Evolutionary conservation across 768 basidiomycete species (phyloP).

Genomic region (Amanita thiersii): DNA sequence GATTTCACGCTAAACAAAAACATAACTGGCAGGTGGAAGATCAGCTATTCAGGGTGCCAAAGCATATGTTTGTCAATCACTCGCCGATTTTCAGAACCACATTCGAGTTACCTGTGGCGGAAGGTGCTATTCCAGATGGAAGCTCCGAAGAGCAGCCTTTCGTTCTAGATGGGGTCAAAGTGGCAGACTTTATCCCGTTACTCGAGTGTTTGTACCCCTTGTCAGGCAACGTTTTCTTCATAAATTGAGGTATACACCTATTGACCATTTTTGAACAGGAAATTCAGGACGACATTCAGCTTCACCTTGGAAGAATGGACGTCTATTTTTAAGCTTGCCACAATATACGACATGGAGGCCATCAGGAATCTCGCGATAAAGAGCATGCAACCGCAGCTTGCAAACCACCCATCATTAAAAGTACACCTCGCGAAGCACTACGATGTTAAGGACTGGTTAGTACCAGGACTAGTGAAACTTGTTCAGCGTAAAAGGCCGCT

Average conservation of each 20-base stretch:
- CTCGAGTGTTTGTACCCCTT: conserved; percentile 20
- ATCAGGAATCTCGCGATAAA: conserved; percentile 22
- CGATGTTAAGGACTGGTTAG: conserved; percentile 24
- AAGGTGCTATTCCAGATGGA: conserved; percentile 13
- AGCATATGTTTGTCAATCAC: conserved; percentile 15
- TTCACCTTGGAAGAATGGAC: conserved; percentile 24
- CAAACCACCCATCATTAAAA: conserved; percentile 18
- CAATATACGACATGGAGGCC: conserved; percentile 26
- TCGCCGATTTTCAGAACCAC: conserved; percentile 19
- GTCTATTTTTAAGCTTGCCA: conserved; percentile 28
- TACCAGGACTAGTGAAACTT: conserved; percentile 18
- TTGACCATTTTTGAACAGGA: too few species aligned
- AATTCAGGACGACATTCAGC: neutral
- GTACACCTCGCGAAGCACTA: conserved; percentile 24
- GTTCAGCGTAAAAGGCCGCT: conserved; percentile 17
- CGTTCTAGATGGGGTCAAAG: conserved; percentile 15
- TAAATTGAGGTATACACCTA: too few species aligned
- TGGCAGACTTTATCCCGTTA: conserved; percentile 17
- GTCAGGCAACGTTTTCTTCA: too few species aligned
- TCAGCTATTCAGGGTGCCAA: conserved; percentile 20
- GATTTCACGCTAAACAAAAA: neutral
- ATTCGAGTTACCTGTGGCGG: conserved; percentile 16
- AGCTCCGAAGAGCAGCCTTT: conserved; percentile 17
- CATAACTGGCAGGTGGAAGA: conserved; percentile 16
- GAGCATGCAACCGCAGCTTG: conserved; percentile 13